Conservation (phyloP, 2,329 filamentous ascomycete species). For the Ophiostoma quercus region DNA sequence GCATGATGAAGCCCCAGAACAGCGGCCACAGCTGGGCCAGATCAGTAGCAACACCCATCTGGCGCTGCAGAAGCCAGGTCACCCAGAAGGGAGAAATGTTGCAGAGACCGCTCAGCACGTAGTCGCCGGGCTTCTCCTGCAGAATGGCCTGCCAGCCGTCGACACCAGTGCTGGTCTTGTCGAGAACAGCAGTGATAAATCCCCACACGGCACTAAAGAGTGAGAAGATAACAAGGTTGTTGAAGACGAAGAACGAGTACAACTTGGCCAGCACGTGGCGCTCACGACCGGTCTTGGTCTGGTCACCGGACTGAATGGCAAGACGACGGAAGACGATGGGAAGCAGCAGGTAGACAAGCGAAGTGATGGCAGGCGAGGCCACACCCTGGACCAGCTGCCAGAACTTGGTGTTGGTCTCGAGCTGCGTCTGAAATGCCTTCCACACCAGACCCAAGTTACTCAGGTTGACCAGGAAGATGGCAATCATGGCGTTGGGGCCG, state of each 20-base stretch:
- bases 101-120: conserved; percentile 66
- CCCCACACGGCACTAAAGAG: conserved; percentile 79
- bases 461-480: conserved; percentile 86
- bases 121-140: conserved; percentile 56
- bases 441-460: conserved; percentile 74
- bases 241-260: conserved; percentile 95
- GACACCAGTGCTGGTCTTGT: conserved; percentile 50
- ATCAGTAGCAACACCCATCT: conserved; percentile 88
- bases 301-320: conserved; percentile 75
- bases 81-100: conserved; percentile 88
- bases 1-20: conserved; percentile 75
- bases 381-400: conserved; percentile 95
- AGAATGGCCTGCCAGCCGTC: conserved; percentile 65
- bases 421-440: conserved; percentile 62
- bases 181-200: conserved; percentile 62
- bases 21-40: conserved; percentile 83
- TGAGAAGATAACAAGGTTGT: conserved; percentile 92
- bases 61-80: conserved; percentile 85
- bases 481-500: conserved; percentile 87
- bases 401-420: conserved; percentile 57
- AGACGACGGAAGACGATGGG: conserved; percentile 88
- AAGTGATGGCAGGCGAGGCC: conserved; percentile 78
- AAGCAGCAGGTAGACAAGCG: conserved; percentile 77
- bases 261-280: conserved; percentile 85
- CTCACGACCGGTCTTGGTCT: conserved; percentile 87